Evolutionary conservation across 116 monocot genomes (phyloP), one percentile per base, ranked within the genome.

Genomic region (Papilionanthe hybrid): DNA sequence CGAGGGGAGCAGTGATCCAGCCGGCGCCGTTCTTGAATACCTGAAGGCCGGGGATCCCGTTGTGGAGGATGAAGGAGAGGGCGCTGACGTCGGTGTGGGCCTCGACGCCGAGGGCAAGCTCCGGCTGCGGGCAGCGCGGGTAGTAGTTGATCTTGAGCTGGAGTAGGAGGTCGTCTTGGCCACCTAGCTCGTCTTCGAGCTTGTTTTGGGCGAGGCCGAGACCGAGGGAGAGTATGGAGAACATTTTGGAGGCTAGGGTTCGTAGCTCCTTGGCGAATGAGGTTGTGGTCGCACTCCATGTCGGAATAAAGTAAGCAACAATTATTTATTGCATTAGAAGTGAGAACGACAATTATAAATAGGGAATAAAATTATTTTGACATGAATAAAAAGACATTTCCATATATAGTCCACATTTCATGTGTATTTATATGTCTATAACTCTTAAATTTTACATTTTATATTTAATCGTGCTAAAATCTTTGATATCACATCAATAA

Each of bases 101-200:
- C 68, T 94, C 91, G 13, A 96, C 94, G 19, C 94, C 92, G 28
- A 94, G 77, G 1, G 96, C 94, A 7, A 94, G 86, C 23, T 91
- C 89, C 8, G 94, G 94, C 79, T 89, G 94, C 1, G 94, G 96
- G 88, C 94, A 96, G 28, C 75, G 77, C 2, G 96, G 96, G 86
- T 96, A 96, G 89, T 93, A 96, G 86, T 96, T 96, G 29, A 96
- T 94, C 83, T 94, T 94, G 81, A 96, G 55, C 78, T 96, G 96
- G 19, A 96, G 81, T 5, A 89, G 79, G 5, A 92, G 77, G 27
- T 94, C 91, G 45, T 88, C 89, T 72, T 80, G 58, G 1, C 94
- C 94, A 10, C 88, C 90, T 0, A 91, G 82, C 48, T 86, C 90
- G 4, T 20, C 20, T 80, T 96, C 94, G 5, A 96, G 87, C 71